These are phyloP conservation scores for Colletotrichum sp. DNA, from an alignment of 2,329 filamentous ascomycete genomes.

Conservation along the genomic window DNA sequence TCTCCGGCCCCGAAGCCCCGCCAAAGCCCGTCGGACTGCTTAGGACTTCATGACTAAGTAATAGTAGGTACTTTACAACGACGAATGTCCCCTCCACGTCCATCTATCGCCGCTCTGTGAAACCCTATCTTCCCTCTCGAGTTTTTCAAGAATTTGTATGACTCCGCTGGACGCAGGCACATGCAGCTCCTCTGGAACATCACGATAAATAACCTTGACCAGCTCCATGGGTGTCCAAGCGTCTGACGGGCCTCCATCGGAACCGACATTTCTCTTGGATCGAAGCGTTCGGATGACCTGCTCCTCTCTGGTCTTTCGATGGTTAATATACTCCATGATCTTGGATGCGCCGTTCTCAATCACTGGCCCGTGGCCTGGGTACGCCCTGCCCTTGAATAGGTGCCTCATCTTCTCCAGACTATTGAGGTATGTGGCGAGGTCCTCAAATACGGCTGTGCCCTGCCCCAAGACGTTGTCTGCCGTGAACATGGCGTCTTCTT, in stretches of 20 bases:
- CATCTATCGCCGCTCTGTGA: constrained; percentile 41
- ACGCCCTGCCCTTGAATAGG: constrained; percentile 72
- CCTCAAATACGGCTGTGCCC: constrained; percentile 85
- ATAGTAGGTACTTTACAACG: constrained; percentile 34
- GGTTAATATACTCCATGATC: constrained; percentile 82
- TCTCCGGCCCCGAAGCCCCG: not conserved
- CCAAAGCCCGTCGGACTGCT: not conserved
- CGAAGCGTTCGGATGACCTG: constrained; percentile 74
- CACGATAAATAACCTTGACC: constrained; percentile 85
- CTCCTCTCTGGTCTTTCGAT: constrained; percentile 79
- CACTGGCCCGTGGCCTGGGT: constrained; percentile 87
- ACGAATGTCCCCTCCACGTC: constrained; percentile 47
- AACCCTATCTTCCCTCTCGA: constrained; percentile 76
- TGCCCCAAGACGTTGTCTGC: constrained; percentile 90
- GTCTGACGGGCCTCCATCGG: constrained; percentile 27
- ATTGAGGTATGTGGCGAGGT: constrained; percentile 70
- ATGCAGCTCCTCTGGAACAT: constrained; percentile 78
- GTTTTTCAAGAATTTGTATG: constrained; percentile 78
- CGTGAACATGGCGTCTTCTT: constrained; percentile 86
- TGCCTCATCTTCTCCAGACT: constrained; percentile 73
- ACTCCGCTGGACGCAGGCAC: constrained; percentile 78
- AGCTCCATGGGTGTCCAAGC: constrained; percentile 78
- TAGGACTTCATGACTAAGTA: too few species aligned
- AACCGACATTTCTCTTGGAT: constrained; percentile 26
- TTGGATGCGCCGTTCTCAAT: constrained; percentile 74